A percentile compares a stretch with the other conserved stretches of the same genome.
Conservation (phyloP, 129 eudicot genomes). For the Heracleum sosnowskyi region DNA sequence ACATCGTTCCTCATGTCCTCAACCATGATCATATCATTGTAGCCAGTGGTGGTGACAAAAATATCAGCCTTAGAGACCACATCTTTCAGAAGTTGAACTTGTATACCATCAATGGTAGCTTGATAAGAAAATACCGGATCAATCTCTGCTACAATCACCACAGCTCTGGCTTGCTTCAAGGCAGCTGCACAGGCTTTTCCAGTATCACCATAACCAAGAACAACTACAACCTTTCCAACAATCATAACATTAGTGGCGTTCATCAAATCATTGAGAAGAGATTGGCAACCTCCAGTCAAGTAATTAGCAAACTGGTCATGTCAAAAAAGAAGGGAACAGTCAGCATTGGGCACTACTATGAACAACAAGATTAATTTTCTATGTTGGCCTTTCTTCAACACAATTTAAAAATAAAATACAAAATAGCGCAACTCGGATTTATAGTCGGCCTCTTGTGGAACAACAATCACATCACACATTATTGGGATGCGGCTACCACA, state of each 20-base stretch:
- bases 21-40: constrained; percentile 45
- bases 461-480: too few species aligned
- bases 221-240: not conserved
- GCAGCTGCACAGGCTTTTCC: constrained; percentile 19
- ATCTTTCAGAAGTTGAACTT: constrained; percentile 31
- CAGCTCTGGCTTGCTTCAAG: constrained; percentile 37
- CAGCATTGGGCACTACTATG: too few species aligned
- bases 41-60: constrained; percentile 37
- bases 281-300: constrained; percentile 12
- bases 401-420: too few species aligned
- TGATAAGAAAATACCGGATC: constrained; percentile 33
- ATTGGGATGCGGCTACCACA: too few species aligned
- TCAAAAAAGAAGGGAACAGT: too few species aligned
- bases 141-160: constrained; percentile 34
- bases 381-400: too few species aligned
- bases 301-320: too few species aligned
- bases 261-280: constrained; percentile 41
- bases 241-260: constrained; percentile 46
- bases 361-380: too few species aligned
- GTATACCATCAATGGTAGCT: constrained; percentile 21
- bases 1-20: constrained; percentile 28
- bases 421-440: too few species aligned
- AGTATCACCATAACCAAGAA: not conserved
- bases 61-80: constrained; percentile 32
- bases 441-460: too few species aligned